Evolutionary conservation across 306 rosid species (phyloP).

Genomic region (Lablab purpureus): DNA sequence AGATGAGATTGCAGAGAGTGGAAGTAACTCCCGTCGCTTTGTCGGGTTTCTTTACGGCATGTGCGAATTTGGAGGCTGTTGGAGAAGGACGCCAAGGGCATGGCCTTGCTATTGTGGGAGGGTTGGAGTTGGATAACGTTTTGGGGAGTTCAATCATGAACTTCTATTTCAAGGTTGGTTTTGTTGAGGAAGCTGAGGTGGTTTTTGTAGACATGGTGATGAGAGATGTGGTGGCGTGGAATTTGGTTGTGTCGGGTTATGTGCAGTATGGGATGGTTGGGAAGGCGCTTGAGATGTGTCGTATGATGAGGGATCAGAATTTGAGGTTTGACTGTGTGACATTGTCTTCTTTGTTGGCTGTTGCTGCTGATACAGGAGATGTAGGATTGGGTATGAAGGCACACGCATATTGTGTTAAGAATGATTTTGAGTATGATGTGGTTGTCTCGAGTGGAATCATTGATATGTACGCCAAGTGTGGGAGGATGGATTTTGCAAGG

Average conservation of each 20-base stretch:
- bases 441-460: slow-evolving; percentile 67
- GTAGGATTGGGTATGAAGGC: slow-evolving; percentile 66
- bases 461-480: slow-evolving; percentile 83
- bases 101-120: slow-evolving; percentile 62
- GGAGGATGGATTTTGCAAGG: slow-evolving; percentile 63
- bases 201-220: slow-evolving; percentile 57
- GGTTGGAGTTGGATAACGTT: slow-evolving; percentile 61
- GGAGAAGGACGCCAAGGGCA: slow-evolving; percentile 85
- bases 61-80: slow-evolving; percentile 63
- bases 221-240: slow-evolving; percentile 86
- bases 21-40: slow-evolving; percentile 70
- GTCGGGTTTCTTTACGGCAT: slow-evolving; percentile 71
- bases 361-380: slow-evolving; percentile 66
- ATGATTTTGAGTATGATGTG: slow-evolving; percentile 65
- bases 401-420: slow-evolving; percentile 75
- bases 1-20: slow-evolving; percentile 63
- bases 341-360: slow-evolving; percentile 68
- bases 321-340: slow-evolving; percentile 79
- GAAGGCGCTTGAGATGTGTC: slow-evolving; percentile 64
- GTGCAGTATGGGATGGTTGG: slow-evolving; percentile 63
- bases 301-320: slow-evolving; percentile 58
- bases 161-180: slow-evolving; percentile 81
- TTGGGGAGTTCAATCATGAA: slow-evolving; percentile 81
- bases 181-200: slow-evolving; percentile 69
- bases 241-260: slow-evolving; percentile 75